Base-by-base conservation (phyloP, 2,329 filamentous ascomycete genomes). In the Coleophoma cylindrospora region DNA sequence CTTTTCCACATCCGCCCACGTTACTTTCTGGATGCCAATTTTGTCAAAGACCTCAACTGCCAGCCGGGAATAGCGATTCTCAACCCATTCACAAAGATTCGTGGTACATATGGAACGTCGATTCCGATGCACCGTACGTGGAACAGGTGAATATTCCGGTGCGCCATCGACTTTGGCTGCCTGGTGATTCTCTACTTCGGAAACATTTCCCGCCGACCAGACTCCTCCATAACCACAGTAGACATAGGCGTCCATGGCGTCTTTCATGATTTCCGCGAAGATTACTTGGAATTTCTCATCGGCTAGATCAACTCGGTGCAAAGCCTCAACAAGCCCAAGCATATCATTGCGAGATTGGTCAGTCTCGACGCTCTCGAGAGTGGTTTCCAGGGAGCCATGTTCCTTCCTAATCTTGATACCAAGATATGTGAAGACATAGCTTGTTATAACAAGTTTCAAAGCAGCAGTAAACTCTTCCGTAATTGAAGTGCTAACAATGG, bases 201-300 rank as follows among this genome's bases (percentile, higher is more conserved):
- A 22, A n/a, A 34, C 7, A 32, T 48, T 40, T 14, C 52, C 37
- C 4, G 48, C 32, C 15, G 54, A 54, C 81, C 87, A 91, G 44
- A 83, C 74, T 2, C 84, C 80, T 50, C 81, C 73, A 61, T 83
- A 89, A 7, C 77, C 79, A 45, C 74, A 72, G 37, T 71, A 70
- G 38, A 91, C 78, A 57, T 84, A 86, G 12, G 77, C 71, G 40
- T 76, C 75, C 73, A 91, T 82, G 51, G 84, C 74, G 34, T 70
- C 69, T 61, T 89, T 77, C 74, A 90, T 84, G 22, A 86, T 75
- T 64, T 86, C 82, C 14, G 86, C 87, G 60, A 90, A 85, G 34
- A 87, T 72, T 32, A 86, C 77, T 61, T 90, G 84, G 47, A 87
- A 87, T 45, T 72, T 74, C 59, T 87, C 83, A 22, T 84, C 85